These are phyloP conservation scores for Plasmodium falciparum DNA, from an alignment of 169 alveolate species.

Conservation along the genomic window DNA sequence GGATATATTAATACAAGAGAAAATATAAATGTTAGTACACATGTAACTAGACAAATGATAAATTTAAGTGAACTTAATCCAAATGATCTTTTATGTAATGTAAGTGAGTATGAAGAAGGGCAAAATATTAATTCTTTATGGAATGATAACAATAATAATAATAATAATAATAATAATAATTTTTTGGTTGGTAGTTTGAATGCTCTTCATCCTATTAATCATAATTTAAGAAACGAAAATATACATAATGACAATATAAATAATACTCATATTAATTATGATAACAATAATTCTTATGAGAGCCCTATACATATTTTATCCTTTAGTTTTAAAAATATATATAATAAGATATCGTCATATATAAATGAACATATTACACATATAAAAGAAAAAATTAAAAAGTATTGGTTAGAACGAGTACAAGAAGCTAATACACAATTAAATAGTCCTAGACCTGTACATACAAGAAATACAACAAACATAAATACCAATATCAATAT, in stretches of 20 bases:
- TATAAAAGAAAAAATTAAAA: conserved; percentile 68
- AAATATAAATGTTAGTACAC: not conserved
- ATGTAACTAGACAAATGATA: not conserved
- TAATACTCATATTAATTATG: not conserved
- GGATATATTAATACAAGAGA: conserved; percentile 4
- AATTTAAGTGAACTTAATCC: conserved; percentile 47
- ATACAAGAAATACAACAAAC: not conserved
- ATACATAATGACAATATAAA: not conserved
- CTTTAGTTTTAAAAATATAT: not conserved
- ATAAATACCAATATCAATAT: not conserved
- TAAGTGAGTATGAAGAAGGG: not conserved
- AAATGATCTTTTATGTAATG: conserved; percentile 35
- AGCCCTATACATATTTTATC: no score
- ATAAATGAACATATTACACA: conserved; percentile 3
- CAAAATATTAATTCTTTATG: not conserved
- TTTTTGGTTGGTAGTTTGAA: no score
- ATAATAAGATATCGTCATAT: not conserved
- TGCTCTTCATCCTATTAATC: not conserved
- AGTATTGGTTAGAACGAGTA: conserved; percentile 58
- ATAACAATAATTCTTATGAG: not conserved
- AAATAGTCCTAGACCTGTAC: conserved; percentile 12
- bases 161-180: conserved; percentile 1
- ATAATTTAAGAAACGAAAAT: not conserved
- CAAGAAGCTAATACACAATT: conserved; percentile 69
- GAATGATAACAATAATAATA: conserved; percentile 2